Evolutionary conservation across 106 monocot genomes (phyloP), one percentile per base, ranked within the genome.

Genomic region (Vanilla planifolia): DNA sequence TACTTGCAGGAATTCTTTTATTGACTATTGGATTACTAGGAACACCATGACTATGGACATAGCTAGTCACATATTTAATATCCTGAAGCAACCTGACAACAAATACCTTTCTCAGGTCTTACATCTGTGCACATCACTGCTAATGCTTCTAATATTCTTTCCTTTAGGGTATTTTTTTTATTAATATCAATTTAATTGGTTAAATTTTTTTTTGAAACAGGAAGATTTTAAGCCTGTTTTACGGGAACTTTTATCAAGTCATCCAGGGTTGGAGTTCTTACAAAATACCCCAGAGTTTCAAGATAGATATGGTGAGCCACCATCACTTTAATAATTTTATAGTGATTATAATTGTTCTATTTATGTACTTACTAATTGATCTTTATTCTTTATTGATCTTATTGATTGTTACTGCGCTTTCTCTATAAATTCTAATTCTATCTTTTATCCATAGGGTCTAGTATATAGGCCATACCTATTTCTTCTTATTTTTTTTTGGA

Each of bases 211-310:
- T n/a, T n/a, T n/a, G n/a, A n/a, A n/a, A 29, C 24, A 88, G 94
- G 89, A 86, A 67, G 94, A 95, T 61, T 95, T 95, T 52, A 95
- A 86, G 68, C 89, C 86, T 67, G 70, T 95, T 72, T 75, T 95
- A 14, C 68, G 71, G 66, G 94, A 95, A 51, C 80, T 95, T 63
- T 73, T 95, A 67, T 73, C 83, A 27, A 86, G 67, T 42, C 94
- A 95, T 76, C 89, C 89, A 24, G 94, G 94, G 5, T 62, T 95
- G 65, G 94, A 95, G 57, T 95, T 95, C 33, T 62, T 95, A 50
- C 89, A 89, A 56, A 83, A 63, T 65, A 95, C 94, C n/a, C 94
- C 94, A 33, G 94, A 95, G 69, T 95, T 95, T 80, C 94, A 95
- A 63, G 89, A 95, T 71, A 80, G 94, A 89, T 95, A 95, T 80